Evolutionary conservation across 805 yeast genomes (phyloP), one percentile per base, ranked within the genome.

Genomic region (Candida krabiensis): DNA sequence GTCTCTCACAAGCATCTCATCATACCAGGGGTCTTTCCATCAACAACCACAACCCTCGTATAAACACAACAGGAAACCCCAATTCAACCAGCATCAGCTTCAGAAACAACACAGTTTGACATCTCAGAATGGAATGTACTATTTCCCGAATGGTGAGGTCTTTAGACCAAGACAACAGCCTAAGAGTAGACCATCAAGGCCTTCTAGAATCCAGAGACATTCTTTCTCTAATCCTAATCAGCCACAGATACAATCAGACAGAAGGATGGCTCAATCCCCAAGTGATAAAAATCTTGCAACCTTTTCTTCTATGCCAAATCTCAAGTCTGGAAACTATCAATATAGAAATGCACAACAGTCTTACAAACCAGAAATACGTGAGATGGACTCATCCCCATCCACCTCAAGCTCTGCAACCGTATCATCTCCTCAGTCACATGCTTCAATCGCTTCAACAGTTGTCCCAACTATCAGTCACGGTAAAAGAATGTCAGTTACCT

Each of bases 121-220:
- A 21, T 36, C 41, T 21, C 43, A 19, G 17, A 30, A 19, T 41
- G 51, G 53, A 3, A 42, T 40, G 46, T 56, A 50, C 34, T 67
- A 61, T 44, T 75, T 75, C 50, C 79, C 79, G 12, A 74, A 75
- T 51, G 80, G 80, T 33, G 80, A 75, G 49, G 64, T 73, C 2
- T 75, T 74, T 52, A 57, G 72, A 24, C 79, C 79, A 2, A 52
- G 79, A 27, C 55, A 52, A 30, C 60, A 64, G 9, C 73, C 73
- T 2, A 41, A 61, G n/a, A 66, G 61, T 32, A 57, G 74, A 37
- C 40, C 61, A 8, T 50, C 61, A 21, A 60, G 67, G 35, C 77
- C 76, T 6, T 48, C 49, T 28, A 66, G 37, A 25, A 33, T 38
- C 29, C 44, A 35, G 14, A 38, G 48, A 37, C 15, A 33, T 25